Conservation (phyloP, 495 filamentous ascomycete species). For the Xylaria acuta region DNA sequence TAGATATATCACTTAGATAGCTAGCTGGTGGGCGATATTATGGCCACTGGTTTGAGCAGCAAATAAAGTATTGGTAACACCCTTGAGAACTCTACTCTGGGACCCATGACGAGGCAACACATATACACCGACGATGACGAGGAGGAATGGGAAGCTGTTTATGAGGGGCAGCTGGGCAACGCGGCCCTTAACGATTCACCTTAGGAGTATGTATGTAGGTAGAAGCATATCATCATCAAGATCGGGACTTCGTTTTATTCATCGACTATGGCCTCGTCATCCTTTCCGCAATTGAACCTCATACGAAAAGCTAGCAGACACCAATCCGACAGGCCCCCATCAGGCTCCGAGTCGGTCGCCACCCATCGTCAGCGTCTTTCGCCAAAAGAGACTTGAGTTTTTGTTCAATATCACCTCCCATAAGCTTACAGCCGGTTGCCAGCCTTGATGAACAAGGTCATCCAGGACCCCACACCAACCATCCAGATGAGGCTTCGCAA, state of each 20-base stretch:
- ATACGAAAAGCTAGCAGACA: not conserved
- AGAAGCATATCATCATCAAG: not conserved
- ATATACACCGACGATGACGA: not conserved
- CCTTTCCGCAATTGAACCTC: not conserved
- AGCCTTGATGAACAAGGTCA: conserved; percentile 50
- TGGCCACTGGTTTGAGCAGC: too few relatives aligned
- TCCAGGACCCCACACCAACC: conserved; percentile 37
- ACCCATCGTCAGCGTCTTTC: not conserved
- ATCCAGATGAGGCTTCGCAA: conserved; percentile 46
- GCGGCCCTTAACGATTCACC: not conserved
- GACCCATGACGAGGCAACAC: not conserved
- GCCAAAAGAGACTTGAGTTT: not conserved
- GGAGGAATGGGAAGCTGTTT: not conserved
- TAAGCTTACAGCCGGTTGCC: conserved; percentile 35
- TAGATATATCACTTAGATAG: too few relatives aligned
- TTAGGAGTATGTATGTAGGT: not conserved
- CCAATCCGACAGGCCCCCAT: not conserved
- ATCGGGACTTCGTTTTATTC: not conserved
- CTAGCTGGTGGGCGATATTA: too few relatives aligned
- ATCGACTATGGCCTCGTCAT: not conserved
- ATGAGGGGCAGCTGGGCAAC: not conserved
- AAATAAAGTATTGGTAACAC: too few relatives aligned
- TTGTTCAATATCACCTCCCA: not conserved
- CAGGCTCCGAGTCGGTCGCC: not conserved
- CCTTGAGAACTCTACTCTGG: too few relatives aligned